A percentile compares a stretch with the other conserved stretches of the same genome.
Evolutionary conservation across 495 filamentous ascomycete species (phyloP).

Genomic region (Chaetomium fimeti): DNA sequence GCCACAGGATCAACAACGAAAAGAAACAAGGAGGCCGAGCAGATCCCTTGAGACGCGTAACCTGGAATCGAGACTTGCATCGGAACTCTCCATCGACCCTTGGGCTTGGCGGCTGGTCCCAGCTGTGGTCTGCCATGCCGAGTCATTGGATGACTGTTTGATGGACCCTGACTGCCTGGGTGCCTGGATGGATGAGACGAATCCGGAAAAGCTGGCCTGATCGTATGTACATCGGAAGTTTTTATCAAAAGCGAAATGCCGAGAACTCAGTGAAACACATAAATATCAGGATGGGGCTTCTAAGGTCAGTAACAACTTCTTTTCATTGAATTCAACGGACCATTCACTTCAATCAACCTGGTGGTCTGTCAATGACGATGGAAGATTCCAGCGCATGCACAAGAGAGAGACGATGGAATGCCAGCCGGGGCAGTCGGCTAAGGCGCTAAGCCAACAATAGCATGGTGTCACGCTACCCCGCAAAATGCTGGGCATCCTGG

Average conservation of each 20-base stretch:
- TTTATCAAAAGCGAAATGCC: constrained; percentile 1
- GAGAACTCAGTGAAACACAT: constrained; percentile 10
- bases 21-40: not conserved
- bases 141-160: constrained; percentile 19
- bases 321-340: not conserved
- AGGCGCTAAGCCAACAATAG: constrained; percentile 26
- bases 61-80: not conserved
- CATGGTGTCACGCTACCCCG: constrained; percentile 33
- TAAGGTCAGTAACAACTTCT: not conserved
- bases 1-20: not conserved
- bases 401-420: not conserved
- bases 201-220: constrained; percentile 8
- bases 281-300: too few species aligned
- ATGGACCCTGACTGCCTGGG: constrained; percentile 17
- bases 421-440: constrained; percentile 7
- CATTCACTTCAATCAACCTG: not conserved
- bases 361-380: not conserved
- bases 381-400: constrained; percentile 14
- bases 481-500: constrained; percentile 24
- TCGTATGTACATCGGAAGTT: too few species aligned
- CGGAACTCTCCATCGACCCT: not conserved
- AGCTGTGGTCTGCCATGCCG: not conserved
- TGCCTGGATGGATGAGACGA: constrained; percentile 5
- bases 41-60: not conserved
- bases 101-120: not conserved